phyloP scores from a whole-genome alignment of 805 yeast species.

The Ogataea pini region DNA sequence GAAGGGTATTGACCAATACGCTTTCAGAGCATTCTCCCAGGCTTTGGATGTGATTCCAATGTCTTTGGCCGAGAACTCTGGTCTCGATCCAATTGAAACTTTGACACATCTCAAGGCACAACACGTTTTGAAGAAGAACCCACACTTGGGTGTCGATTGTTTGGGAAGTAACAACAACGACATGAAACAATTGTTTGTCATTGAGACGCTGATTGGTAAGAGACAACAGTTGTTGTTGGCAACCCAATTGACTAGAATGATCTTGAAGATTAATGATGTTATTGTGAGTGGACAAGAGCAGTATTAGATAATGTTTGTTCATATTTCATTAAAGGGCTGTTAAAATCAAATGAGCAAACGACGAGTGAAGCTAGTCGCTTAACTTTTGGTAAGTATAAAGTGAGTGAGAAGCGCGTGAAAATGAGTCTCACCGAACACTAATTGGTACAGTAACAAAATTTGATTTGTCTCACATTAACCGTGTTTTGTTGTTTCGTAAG shows the following conservation, averaged over 20 bases:
- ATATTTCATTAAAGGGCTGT: too few species aligned
- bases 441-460: too few species aligned
- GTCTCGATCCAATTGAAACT: slow-evolving; percentile 90
- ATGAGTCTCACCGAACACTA: too few species aligned
- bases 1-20: slow-evolving; percentile 95
- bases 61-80: slow-evolving; percentile 96
- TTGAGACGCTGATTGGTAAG: slow-evolving; percentile 96
- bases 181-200: slow-evolving; percentile 92
- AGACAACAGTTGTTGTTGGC: slow-evolving; percentile 94
- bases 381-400: too few species aligned
- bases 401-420: too few species aligned
- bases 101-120: slow-evolving; percentile 79
- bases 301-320: slow-evolving; percentile 17
- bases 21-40: slow-evolving; percentile 89
- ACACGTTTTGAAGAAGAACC: slow-evolving; percentile 71
- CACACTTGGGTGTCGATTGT: slow-evolving; percentile 91
- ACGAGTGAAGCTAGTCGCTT: too few species aligned
- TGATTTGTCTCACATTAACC: too few species aligned
- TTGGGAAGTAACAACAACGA: slow-evolving; percentile 84
- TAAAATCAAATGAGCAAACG: too few species aligned
- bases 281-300: slow-evolving; percentile 57
- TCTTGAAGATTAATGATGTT: slow-evolving; percentile 93
- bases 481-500: too few species aligned
- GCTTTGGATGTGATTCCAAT: slow-evolving; percentile 92
- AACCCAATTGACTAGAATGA: slow-evolving; percentile 97